Percentiles rank a stretch among this genome's conserved stretches.
Evolutionary conservation across 2,329 filamentous ascomycete genomes (phyloP).

Genomic region (Eutypa lata): DNA sequence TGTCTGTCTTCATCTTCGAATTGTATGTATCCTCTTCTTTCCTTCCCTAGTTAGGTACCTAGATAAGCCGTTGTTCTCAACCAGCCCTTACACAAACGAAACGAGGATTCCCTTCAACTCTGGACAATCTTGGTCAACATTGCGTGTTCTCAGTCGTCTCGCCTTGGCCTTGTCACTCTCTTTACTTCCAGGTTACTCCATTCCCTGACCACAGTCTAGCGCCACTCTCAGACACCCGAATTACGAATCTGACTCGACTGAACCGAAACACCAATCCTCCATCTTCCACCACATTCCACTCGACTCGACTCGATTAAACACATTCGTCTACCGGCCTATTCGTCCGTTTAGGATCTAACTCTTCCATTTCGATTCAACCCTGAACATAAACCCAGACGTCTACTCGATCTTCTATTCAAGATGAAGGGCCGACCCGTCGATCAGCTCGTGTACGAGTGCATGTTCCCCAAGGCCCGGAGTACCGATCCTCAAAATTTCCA

Average conservation of each 20-base stretch:
- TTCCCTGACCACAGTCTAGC: neutral
- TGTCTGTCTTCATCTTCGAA: too few relatives aligned
- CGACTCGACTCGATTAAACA: neutral
- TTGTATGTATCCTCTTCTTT: too few relatives aligned
- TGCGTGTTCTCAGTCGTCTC: neutral
- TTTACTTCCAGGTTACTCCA: neutral
- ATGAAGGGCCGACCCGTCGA: slow-evolving; percentile 74
- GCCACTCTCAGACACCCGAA: neutral
- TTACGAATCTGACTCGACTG: neutral
- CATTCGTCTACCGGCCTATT: neutral
- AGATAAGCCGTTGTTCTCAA: too few relatives aligned
- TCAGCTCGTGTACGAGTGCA: slow-evolving; percentile 69
- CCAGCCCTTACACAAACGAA: neutral
- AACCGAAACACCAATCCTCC: neutral
- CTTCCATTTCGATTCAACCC: neutral
- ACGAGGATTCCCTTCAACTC: neutral
- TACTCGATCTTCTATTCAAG: too few relatives aligned
- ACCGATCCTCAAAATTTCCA: slow-evolving; percentile 71
- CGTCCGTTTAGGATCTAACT: neutral
- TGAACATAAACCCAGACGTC: slow-evolving; percentile 1
- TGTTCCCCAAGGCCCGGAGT: slow-evolving; percentile 66
- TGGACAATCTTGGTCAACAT: neutral
- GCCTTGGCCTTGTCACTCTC: neutral
- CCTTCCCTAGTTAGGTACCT: too few relatives aligned
- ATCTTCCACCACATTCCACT: neutral